Evolutionary conservation across 352 stramenopile species (phyloP).

Genomic region (Peronospora tabacina): DNA sequence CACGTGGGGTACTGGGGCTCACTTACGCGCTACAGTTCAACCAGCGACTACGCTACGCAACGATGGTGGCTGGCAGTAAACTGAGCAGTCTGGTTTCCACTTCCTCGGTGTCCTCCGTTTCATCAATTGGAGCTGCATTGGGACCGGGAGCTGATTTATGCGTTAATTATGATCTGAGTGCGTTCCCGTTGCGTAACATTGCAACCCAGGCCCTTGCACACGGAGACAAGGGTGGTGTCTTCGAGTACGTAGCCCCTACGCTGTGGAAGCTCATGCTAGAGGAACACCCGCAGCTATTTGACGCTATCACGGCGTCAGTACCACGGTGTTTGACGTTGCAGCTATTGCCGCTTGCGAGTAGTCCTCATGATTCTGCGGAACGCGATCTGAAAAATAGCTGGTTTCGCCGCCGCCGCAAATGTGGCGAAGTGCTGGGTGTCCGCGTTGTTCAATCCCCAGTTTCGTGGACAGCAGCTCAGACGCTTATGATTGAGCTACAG

Average conservation of each 20-base stretch:
- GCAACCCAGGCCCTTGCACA: slow-evolving; percentile 24
- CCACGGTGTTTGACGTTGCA: slow-evolving; percentile 18
- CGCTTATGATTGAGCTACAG: slow-evolving; percentile 25
- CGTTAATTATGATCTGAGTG: slow-evolving; percentile 39
- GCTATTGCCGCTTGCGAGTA: slow-evolving; percentile 23
- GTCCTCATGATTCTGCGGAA: slow-evolving; percentile 14
- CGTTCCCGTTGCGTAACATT: slow-evolving; percentile 46
- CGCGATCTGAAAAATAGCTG: slow-evolving; percentile 23
- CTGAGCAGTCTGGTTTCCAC: slow-evolving; percentile 34
- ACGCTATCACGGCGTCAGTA: slow-evolving; percentile 15
- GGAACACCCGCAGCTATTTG: slow-evolving; percentile 42
- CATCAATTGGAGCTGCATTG: slow-evolving; percentile 23
- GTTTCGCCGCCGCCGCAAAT: slow-evolving; percentile 27
- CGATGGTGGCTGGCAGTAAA: slow-evolving; percentile 46
- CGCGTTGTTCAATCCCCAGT: slow-evolving; percentile 10
- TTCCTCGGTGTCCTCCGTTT: slow-evolving; percentile 20
- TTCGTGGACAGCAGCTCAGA: slow-evolving; percentile 27
- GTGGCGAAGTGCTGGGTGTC: slow-evolving; percentile 9
- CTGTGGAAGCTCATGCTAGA: slow-evolving; percentile 47
- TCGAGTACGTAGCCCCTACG: slow-evolving; percentile 50
- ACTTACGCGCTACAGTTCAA: slow-evolving; percentile 65
- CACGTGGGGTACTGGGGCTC: slow-evolving; percentile 36
- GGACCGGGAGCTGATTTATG: slow-evolving; percentile 39
- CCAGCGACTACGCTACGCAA: slow-evolving; percentile 48
- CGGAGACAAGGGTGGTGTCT: slow-evolving; percentile 30